phyloP scores from a whole-genome alignment of 768 basidiomycete species.

The Psilocybe cubensis region DNA sequence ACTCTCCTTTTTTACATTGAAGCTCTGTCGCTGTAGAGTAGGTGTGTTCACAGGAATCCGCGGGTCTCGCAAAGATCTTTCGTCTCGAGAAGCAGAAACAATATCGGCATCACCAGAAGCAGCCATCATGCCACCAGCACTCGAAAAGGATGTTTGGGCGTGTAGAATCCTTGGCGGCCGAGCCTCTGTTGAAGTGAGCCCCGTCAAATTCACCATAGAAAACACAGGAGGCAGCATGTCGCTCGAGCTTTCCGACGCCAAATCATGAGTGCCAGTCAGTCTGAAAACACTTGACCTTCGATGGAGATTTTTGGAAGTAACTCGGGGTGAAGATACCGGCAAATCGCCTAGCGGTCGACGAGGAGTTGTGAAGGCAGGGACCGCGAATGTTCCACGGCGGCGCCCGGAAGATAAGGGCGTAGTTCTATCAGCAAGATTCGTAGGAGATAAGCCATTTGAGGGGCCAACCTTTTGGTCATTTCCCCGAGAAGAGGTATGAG shows the following conservation, averaged over 20 bases:
- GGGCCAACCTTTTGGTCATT: neutral
- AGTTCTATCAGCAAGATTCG: neutral
- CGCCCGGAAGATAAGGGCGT: neutral
- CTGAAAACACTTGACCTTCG: neutral
- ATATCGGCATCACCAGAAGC: neutral
- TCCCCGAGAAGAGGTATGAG: neutral
- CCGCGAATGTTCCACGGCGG: neutral
- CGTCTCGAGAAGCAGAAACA: neutral
- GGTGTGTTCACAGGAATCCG: neutral
- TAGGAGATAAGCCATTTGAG: slow-evolving; percentile 5
- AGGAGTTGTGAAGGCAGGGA: slow-evolving; percentile 14
- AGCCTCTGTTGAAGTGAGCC: slow-evolving; percentile 15
- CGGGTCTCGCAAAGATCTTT: neutral
- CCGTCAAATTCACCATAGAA: neutral
- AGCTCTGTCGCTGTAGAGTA: neutral
- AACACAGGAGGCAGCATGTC: neutral
- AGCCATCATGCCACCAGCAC: neutral
- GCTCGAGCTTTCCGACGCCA: neutral
- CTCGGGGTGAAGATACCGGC: neutral
- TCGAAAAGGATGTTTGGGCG: slow-evolving; percentile 2
- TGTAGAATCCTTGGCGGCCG: slow-evolving; percentile 22
- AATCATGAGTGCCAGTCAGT: neutral
- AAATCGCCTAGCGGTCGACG: slow-evolving; percentile 17
- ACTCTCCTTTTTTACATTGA: neutral
- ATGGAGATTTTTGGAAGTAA: neutral